Evolutionary conservation across 495 filamentous ascomycete genomes (phyloP), one percentile per base, ranked within the genome.

Genomic region (Hamigera avellanea): DNA sequence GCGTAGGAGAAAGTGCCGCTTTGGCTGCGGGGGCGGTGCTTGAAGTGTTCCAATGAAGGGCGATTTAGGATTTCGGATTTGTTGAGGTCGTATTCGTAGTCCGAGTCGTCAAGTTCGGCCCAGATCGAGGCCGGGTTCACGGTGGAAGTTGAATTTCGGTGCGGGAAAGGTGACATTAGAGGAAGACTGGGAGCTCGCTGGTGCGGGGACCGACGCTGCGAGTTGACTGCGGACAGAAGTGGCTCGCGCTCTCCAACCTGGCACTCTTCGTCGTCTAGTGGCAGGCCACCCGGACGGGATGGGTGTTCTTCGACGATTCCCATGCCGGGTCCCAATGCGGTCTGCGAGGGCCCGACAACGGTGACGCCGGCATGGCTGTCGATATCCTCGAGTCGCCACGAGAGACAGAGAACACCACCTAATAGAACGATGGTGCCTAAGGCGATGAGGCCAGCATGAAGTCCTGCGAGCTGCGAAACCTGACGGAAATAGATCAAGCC

Each of bases 401-500:
- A 94, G 6, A 99, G 72, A 28, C 86, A 87, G 3, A 99, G 66
- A 2, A 99, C 91, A 38, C 91, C 91, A 2, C 72, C 65, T 2
- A 99, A 75, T 6, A 99, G 70, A 36, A 99, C 81, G 21, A 75
- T 63, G 2, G 89, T 95, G 1, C 91, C 91, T 3, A 99, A 54
- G 1, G 86, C 73, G 39, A 99, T 93, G 14, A 95, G 77, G 14
- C 77, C 74, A 9, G 83, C 89, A 44, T 83, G 80, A 13, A 89
- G 62, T 1, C 75, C 64, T 13, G 75, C 68, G 28, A 99, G 73
- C 36, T 84, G 73, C 21, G 81, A 78, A 19, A 80, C 80, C 60
- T 99, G 93, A 32, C 75, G 73, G 66, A 96, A 99, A 58, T 99
- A 99, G 36, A 99, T 91, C 36, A 99, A 67, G 13, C 91, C 91